A percentile compares a stretch with the other conserved stretches of the same genome.
Conservation (phyloP, 2,329 filamentous ascomycete species). For the Colletotrichum nymphaeae region DNA sequence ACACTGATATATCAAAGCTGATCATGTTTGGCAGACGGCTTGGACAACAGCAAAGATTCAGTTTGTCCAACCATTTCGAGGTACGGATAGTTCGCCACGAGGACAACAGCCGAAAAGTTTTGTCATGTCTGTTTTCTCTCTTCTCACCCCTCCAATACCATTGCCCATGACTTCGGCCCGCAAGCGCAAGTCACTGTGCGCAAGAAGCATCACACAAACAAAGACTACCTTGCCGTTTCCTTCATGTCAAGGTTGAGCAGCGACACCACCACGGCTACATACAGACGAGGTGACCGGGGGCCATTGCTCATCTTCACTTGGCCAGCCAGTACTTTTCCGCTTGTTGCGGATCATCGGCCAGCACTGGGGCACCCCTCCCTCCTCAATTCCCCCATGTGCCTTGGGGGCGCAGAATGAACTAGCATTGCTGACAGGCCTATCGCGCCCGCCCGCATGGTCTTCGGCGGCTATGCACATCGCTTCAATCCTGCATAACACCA, state of each 20-base stretch:
- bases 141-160: not conserved
- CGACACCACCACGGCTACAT: not conserved
- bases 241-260: not conserved
- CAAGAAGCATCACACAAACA: not conserved
- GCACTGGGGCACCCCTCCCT: conserved; percentile 6
- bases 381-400: not conserved
- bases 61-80: conserved; percentile 2
- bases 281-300: not conserved
- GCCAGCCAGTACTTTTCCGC: conserved; percentile 10
- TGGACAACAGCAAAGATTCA: conserved; percentile 8
- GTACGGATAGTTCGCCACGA: not conserved
- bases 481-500: conserved; percentile 33
- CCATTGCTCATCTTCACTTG: conserved; percentile 9
- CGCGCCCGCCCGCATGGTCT: conserved; percentile 26
- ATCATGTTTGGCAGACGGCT: not conserved
- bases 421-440: conserved; percentile 20
- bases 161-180: conserved; percentile 6
- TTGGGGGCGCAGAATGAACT: conserved; percentile 6
- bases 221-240: not conserved
- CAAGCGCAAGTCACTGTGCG: not conserved
- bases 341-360: conserved; percentile 22
- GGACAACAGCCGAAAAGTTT: not conserved
- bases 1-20: not conserved
- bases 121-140: not conserved
- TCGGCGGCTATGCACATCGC: conserved; percentile 36